Base-by-base conservation (phyloP, 768 basidiomycete genomes). In the Boletus fagicola region DNA sequence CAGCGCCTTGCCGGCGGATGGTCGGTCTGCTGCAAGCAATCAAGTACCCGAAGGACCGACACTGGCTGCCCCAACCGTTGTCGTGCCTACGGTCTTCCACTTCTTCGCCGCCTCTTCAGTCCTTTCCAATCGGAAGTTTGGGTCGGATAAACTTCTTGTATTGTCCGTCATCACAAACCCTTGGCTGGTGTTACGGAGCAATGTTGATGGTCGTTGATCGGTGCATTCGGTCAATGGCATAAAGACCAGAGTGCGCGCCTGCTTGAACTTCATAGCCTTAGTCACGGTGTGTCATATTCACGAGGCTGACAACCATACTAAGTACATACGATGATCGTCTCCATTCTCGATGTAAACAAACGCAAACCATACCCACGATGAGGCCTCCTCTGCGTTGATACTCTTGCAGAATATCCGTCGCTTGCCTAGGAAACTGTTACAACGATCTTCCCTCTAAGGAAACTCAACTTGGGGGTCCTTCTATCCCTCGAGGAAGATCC, bases 361-460 rank as follows among this genome's bases (percentile, higher is more conserved):
- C 12, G 28, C 59, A 49, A 58, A 59, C 30, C 12, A 16, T 48
- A 44, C 31, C 40, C 57, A 51, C 55, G 44, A 49, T 13, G 44
- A 54, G 52, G 30, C 31, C 44, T 46, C 22, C 47, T 28, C 13
- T 40, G 4, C 40, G 31, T 31, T 26, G 13, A 61, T 54, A 39
- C 47, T 28, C 45, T 53, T 38, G 36, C 45, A 45, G 54, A 54
- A 57, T 54, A 59, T 24, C 67, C 52, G 51, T 40, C 48, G 22
- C 39, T 53, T 36, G 45, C 55, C 61, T 67, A 69, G 57, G 50
- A 40, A 56, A 74, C 59, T 30, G 59, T 65, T 20, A 61, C 67
- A 36, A 74, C 54, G 30, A 75, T 70, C 60, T 74, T 74, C 49
- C 73, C 73, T 15, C 74, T 74, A 40, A 22, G 26, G 53, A 56